A percentile compares a stretch with the other conserved stretches of the same genome.
phyloP scores from a whole-genome alignment of 2,329 filamentous ascomycete species.

The Salinomyces thailandicus region DNA sequence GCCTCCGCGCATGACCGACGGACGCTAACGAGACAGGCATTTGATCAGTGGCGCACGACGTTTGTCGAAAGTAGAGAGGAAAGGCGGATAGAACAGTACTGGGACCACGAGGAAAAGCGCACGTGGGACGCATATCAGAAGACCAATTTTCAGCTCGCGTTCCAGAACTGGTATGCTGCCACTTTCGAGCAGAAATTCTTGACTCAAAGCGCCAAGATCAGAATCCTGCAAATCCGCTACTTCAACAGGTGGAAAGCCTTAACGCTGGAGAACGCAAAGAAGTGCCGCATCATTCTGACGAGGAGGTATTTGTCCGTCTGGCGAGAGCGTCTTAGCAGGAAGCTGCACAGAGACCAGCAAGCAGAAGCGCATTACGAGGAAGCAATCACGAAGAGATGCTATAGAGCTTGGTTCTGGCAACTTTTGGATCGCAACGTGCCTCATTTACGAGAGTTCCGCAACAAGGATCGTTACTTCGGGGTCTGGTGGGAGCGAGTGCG shows the following conservation, averaged over 20 bases:
- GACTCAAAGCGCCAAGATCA: constrained; percentile 57
- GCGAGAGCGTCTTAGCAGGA: constrained; percentile 32
- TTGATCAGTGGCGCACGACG: constrained; percentile 39
- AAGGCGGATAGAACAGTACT: not conserved
- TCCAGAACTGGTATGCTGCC: constrained; percentile 58
- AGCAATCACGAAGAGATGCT: constrained; percentile 19
- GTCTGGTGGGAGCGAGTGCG: constrained; percentile 1
- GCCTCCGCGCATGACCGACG: constrained; percentile 42
- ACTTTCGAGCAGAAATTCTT: constrained; percentile 54
- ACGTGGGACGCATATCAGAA: not conserved
- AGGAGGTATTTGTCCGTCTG: constrained; percentile 47
- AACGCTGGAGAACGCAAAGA: constrained; percentile 49
- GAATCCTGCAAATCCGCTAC: constrained; percentile 58
- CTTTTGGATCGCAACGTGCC: constrained; percentile 16
- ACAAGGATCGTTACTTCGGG: constrained; percentile 11
- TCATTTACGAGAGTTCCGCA: constrained; percentile 24
- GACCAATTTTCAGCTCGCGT: constrained; percentile 46
- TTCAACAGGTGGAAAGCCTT: constrained; percentile 61
- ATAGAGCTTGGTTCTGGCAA: constrained; percentile 15
- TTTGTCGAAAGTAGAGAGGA: constrained; percentile 6
- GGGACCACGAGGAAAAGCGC: constrained; percentile 6
- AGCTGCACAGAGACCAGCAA: constrained; percentile 12
- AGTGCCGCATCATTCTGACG: constrained; percentile 42
- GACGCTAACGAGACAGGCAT: constrained; percentile 42
- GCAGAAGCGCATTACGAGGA: constrained; percentile 18